phyloP scores from a whole-genome alignment of 805 yeast species.

The Hanseniaspora osmophila region DNA sequence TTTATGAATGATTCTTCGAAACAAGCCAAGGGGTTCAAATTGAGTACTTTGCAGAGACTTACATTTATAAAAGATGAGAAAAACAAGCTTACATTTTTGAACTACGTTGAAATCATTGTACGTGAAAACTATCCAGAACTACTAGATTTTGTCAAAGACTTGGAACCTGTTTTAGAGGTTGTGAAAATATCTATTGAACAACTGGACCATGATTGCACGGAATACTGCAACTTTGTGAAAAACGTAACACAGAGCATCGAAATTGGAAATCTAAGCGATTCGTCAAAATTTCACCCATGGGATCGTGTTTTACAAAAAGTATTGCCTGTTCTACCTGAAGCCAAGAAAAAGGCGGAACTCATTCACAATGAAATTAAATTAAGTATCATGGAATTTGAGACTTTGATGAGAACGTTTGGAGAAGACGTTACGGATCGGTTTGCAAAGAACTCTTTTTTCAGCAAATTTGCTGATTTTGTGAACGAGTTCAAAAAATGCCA shows the following conservation, averaged over 20 bases:
- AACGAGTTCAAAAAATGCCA: slow-evolving; percentile 69
- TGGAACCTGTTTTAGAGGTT: slow-evolving; percentile 38
- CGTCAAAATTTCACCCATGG: slow-evolving; percentile 64
- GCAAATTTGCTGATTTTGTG: slow-evolving; percentile 66
- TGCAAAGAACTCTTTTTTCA: slow-evolving; percentile 58
- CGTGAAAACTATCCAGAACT: slow-evolving; percentile 72
- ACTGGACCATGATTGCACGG: slow-evolving; percentile 55
- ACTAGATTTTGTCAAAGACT: slow-evolving; percentile 64
- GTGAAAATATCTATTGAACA: slow-evolving; percentile 75
- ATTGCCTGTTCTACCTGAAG: slow-evolving; percentile 55
- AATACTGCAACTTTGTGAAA: slow-evolving; percentile 42
- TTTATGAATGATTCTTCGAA: slow-evolving; percentile 90
- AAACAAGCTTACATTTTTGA: slow-evolving; percentile 78
- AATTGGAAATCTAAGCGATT: slow-evolving; percentile 75
- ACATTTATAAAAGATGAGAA: slow-evolving; percentile 82
- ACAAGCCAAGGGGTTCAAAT: slow-evolving; percentile 84
- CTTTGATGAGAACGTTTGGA: slow-evolving; percentile 75
- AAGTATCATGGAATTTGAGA: slow-evolving; percentile 51
- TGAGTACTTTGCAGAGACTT: slow-evolving; percentile 78
- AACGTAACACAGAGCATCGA: slow-evolving; percentile 64
- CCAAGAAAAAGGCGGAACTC: slow-evolving; percentile 53
- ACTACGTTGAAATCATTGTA: slow-evolving; percentile 82
- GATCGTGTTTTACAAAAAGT: slow-evolving; percentile 57
- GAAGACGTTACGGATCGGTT: slow-evolving; percentile 65
- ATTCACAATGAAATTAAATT: slow-evolving; percentile 49